phyloP scores from a whole-genome alignment of 108 stramenopile genomes.

The Nitzschia inconspicua region DNA sequence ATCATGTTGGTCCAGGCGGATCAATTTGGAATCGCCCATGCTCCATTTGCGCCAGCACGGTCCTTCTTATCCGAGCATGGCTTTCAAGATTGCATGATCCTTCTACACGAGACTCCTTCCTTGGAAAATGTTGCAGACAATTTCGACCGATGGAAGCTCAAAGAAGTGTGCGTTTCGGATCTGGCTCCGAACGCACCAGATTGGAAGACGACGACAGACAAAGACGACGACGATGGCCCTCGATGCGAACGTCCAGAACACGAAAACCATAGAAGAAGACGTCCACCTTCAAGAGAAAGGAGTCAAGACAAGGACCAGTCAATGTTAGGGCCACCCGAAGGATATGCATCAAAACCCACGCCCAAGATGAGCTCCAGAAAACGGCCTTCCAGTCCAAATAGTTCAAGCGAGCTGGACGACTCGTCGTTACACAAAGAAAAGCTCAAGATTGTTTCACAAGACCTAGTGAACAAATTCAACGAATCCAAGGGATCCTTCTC shows the following conservation, averaged over 20 bases:
- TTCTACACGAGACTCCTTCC: constrained; percentile 38
- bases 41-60: constrained; percentile 80
- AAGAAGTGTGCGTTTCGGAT: constrained; percentile 12
- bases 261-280: too few relatives aligned
- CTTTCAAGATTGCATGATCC: constrained; percentile 49
- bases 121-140: constrained; percentile 2
- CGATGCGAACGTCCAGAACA: too few relatives aligned
- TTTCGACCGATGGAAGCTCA: constrained; percentile 13
- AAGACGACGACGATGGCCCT: too few relatives aligned
- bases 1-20: constrained; percentile 66
- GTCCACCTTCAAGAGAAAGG: too few relatives aligned
- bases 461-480: constrained; percentile 16
- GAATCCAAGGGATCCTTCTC: constrained; percentile 12
- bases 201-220: constrained; percentile 21
- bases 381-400: too few relatives aligned
- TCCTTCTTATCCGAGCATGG: constrained; percentile 74
- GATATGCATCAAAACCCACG: too few relatives aligned
- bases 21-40: constrained; percentile 82
- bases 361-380: too few relatives aligned
- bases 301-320: too few relatives aligned
- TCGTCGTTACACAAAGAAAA: too few relatives aligned
- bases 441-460: constrained; percentile 1
- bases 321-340: too few relatives aligned
- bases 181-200: constrained; percentile 36
- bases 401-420: too few relatives aligned